Conservation (phyloP, 176 grass and related monocot species). For the Carex littledalei region DNA sequence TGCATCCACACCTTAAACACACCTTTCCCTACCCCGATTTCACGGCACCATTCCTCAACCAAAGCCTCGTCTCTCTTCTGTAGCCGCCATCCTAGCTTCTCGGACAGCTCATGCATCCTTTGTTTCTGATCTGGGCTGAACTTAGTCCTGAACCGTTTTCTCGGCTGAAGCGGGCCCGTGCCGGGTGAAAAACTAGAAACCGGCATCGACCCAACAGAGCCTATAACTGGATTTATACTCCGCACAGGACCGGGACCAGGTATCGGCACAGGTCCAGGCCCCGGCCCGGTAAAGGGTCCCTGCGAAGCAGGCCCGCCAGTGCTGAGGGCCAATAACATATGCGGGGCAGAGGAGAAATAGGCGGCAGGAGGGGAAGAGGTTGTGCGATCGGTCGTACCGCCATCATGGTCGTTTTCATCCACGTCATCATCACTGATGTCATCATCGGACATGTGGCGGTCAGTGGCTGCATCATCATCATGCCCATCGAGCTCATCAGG, state of each 20-base stretch:
- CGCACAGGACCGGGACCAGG: conserved; percentile 19
- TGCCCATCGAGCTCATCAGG: conserved; percentile 6
- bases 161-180: conserved; percentile 1
- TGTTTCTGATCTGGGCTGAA: conserved; percentile 91
- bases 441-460: conserved; percentile 30
- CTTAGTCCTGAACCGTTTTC: conserved; percentile 93
- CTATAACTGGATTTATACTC: background rate
- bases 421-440: conserved; percentile 48
- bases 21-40: conserved; percentile 84
- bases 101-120: conserved; percentile 93
- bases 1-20: conserved; percentile 99
- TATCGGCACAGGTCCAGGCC: background rate
- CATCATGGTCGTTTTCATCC: conserved; percentile 56
- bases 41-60: conserved; percentile 83
- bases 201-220: conserved; percentile 2
- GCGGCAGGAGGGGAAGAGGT: conserved; percentile 32
- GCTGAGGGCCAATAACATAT: conserved; percentile 85
- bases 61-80: conserved; percentile 87
- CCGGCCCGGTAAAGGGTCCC: background rate
- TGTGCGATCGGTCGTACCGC: conserved; percentile 27
- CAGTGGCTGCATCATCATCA: conserved; percentile 12
- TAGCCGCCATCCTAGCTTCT: conserved; percentile 87
- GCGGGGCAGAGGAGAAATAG: conserved; percentile 54
- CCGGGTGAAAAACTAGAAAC: conserved; percentile 21
- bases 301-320: conserved; percentile 26